Conservation (phyloP, 2,329 filamentous ascomycete genomes). For the Microthyrium microscopicum region DNA sequence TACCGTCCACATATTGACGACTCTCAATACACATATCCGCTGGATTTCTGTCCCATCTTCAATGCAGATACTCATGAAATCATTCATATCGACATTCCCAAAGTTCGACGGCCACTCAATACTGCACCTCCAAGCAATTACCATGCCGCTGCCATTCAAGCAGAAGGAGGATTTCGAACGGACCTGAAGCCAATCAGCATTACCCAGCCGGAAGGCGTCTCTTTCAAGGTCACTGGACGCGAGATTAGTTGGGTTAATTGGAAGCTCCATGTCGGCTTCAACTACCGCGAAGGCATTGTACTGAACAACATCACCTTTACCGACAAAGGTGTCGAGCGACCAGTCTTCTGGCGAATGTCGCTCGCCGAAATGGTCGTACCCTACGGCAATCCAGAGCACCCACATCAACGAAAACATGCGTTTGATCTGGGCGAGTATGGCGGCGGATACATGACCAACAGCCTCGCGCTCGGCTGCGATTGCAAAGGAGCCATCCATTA, state of each 20-base stretch:
- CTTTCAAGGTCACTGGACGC: constrained; percentile 60
- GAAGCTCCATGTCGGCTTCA: constrained; percentile 86
- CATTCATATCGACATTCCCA: constrained; percentile 69
- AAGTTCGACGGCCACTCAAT: constrained; percentile 57
- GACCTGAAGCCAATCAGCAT: constrained; percentile 79
- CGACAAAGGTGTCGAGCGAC: constrained; percentile 59
- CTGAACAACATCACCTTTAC: constrained; percentile 82
- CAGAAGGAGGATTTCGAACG: constrained; percentile 56
- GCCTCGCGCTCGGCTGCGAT: constrained; percentile 58
- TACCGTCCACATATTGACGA: constrained; percentile 75
- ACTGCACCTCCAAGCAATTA: constrained; percentile 64
- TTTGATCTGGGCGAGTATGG: constrained; percentile 72
- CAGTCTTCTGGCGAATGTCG: constrained; percentile 77
- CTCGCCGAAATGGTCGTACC: constrained; percentile 90
- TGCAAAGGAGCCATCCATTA: constrained; percentile 89
- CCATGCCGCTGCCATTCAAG: constrained; percentile 54
- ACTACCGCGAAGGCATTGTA: constrained; percentile 82
- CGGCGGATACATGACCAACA: constrained; percentile 72
- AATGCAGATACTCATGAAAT: constrained; percentile 65
- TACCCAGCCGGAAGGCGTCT: constrained; percentile 76
- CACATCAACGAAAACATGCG: constrained; percentile 66
- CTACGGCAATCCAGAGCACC: constrained; percentile 66
- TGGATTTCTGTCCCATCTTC: constrained; percentile 89
- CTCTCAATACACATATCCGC: constrained; percentile 76
- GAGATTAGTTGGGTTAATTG: constrained; percentile 82